phyloP scores from a whole-genome alignment of 805 yeast genomes.

The Yamadazyma sp. region DNA sequence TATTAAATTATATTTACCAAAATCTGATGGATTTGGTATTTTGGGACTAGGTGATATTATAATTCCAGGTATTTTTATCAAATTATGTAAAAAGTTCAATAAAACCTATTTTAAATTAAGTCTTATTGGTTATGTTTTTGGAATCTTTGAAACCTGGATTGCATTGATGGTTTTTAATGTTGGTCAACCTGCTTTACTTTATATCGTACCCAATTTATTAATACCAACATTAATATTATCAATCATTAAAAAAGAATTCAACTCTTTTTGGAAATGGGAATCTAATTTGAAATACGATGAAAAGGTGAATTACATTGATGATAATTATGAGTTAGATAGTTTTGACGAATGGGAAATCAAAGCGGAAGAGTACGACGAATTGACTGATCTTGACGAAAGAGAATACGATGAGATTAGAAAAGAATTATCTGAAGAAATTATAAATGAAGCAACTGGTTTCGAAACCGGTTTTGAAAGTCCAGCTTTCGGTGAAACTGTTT shows the following conservation, averaged over 20 bases:
- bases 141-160: constrained; percentile 36
- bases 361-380: constrained; percentile 15
- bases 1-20: constrained; percentile 46
- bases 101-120: constrained; percentile 46
- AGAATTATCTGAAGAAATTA: constrained; percentile 11
- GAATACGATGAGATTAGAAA: constrained; percentile 19
- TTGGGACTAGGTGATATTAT: constrained; percentile 68
- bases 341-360: constrained; percentile 17
- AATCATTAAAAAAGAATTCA: constrained; percentile 39
- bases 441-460: constrained; percentile 11
- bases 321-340: constrained; percentile 14
- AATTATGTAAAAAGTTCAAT: constrained; percentile 51
- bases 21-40: constrained; percentile 24
- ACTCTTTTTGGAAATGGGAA: constrained; percentile 34
- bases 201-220: constrained; percentile 51
- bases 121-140: constrained; percentile 47
- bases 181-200: constrained; percentile 70
- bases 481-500: constrained; percentile 13
- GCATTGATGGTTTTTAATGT: constrained; percentile 34
- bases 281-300: constrained; percentile 21
- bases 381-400: constrained; percentile 18
- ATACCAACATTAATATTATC: constrained; percentile 34
- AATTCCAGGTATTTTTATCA: constrained; percentile 53
- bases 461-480: no score
- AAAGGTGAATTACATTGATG: constrained; percentile 11